phyloP scores from a whole-genome alignment of 108 stramenopile species.

The Thalassiosira profunda region DNA sequence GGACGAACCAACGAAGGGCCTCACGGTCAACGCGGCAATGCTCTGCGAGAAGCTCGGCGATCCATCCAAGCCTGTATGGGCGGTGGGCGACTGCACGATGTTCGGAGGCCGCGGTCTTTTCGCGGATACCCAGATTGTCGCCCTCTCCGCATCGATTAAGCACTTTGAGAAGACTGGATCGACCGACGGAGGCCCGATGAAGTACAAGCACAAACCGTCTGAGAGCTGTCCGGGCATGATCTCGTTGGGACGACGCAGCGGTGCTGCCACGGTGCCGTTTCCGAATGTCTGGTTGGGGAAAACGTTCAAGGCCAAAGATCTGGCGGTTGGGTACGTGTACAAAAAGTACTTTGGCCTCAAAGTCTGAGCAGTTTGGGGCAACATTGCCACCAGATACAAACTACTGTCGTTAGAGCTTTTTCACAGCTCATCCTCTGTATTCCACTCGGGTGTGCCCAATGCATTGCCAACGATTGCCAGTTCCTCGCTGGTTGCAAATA shows the following conservation, averaged over 20 bases:
- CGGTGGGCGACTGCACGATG: constrained; percentile 18
- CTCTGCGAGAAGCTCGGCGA: constrained; percentile 17
- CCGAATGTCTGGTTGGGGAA: constrained; percentile 9
- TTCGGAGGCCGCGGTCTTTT: constrained; percentile 20
- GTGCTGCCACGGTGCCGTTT: constrained; percentile 14
- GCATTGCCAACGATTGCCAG: constrained; percentile 1
- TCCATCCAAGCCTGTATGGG: constrained; percentile 21
- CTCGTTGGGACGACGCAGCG: constrained; percentile 16
- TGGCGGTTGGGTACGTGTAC: constrained; percentile 6
- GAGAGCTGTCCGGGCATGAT: not conserved
- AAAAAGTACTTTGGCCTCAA: constrained; percentile 3
- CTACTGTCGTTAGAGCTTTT: not conserved
- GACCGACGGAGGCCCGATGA: constrained; percentile 5
- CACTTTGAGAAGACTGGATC: constrained; percentile 22
- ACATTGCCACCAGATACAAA: too few species aligned
- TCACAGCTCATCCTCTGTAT: constrained; percentile 7
- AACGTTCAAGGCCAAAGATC: constrained; percentile 10
- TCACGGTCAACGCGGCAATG: constrained; percentile 11
- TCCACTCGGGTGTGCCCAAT: constrained; percentile 4
- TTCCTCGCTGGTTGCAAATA: not conserved
- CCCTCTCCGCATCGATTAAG: constrained; percentile 8
- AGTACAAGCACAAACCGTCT: constrained; percentile 13
- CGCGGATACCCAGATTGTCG: constrained; percentile 10
- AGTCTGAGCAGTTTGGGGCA: too few species aligned
- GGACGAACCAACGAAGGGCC: constrained; percentile 11